Percentiles rank a stretch among this genome's conserved stretches.
phyloP scores from a whole-genome alignment of 805 yeast genomes.

The Candida andamanensis region DNA sequence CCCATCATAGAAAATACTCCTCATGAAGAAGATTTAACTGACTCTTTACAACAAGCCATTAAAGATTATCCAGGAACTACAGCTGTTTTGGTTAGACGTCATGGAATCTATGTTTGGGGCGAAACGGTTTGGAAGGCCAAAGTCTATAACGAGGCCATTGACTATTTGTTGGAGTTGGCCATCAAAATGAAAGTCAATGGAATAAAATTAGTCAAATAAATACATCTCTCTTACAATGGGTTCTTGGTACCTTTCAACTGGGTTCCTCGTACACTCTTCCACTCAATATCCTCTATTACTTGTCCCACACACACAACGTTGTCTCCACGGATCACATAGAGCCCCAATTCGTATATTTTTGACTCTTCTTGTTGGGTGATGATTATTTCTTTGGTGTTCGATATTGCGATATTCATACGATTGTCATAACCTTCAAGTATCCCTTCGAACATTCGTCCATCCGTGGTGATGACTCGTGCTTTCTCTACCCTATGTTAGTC shows the following conservation, averaged over 20 bases:
- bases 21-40: conserved; percentile 78
- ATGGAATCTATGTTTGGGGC: conserved; percentile 97
- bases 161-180: conserved; percentile 80
- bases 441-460: conserved; percentile 41
- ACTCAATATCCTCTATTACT: conserved; percentile 37
- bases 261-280: conserved; percentile 29
- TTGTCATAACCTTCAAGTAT: conserved; percentile 56
- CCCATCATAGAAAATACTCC: conserved; percentile 92
- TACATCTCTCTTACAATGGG: conserved; percentile 3
- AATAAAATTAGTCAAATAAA: conserved; percentile 41
- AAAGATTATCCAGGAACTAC: conserved; percentile 68
- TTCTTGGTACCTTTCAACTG: conserved; percentile 36
- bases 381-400: conserved; percentile 47
- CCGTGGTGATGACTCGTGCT: conserved; percentile 39
- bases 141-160: conserved; percentile 87
- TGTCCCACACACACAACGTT: conserved; percentile 53
- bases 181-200: conserved; percentile 74
- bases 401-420: conserved; percentile 54
- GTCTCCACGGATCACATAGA: conserved; percentile 54
- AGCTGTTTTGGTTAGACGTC: conserved; percentile 87
- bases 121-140: conserved; percentile 89
- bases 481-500: conserved; percentile 19
- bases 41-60: conserved; percentile 58
- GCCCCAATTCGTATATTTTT: conserved; percentile 42
- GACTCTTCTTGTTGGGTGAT: conserved; percentile 37